Percentiles rank a stretch among this genome's conserved stretches.
Conservation (phyloP, 495 filamentous ascomycete genomes). For the Copromyces sp. region DNA sequence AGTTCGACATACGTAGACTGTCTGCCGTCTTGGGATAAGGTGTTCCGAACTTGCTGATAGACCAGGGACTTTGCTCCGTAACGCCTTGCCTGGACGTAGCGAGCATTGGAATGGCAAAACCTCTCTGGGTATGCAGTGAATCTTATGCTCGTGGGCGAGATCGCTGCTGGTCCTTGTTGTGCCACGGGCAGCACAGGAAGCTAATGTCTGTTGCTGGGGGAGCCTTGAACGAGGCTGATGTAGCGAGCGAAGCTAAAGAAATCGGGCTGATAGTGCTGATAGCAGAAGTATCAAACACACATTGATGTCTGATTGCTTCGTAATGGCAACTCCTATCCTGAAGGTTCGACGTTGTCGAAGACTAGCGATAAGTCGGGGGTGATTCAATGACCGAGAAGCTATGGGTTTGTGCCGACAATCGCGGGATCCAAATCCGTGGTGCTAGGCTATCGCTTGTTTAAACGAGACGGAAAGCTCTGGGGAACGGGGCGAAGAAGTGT, state of each 20-base stretch:
- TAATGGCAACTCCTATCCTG: neutral
- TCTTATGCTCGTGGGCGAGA: slow-evolving; percentile 9
- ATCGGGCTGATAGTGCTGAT: neutral
- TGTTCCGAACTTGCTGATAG: slow-evolving; percentile 46
- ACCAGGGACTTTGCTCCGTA: slow-evolving; percentile 49
- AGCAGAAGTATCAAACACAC: neutral
- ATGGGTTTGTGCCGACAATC: neutral
- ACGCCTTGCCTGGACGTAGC: slow-evolving; percentile 44
- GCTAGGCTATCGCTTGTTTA: slow-evolving; percentile 1
- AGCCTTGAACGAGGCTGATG: neutral
- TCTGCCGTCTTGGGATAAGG: slow-evolving; percentile 39
- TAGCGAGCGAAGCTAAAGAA: neutral
- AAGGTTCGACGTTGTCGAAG: neutral
- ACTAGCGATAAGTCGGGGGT: neutral
- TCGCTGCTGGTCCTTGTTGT: slow-evolving; percentile 11
- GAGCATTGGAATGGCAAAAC: slow-evolving; percentile 43
- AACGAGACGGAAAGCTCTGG: slow-evolving; percentile 12
- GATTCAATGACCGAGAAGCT: neutral
- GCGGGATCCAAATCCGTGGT: neutral
- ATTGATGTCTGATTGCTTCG: neutral
- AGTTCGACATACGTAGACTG: slow-evolving; percentile 51
- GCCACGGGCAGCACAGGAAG: slow-evolving; percentile 3
- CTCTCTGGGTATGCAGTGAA: slow-evolving; percentile 3
- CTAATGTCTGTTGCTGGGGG: neutral
- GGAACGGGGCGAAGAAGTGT: neutral